phyloP scores from a whole-genome alignment of 1,139 yeast genomes.

The Zhuliangozyma parablackwelliae region DNA sequence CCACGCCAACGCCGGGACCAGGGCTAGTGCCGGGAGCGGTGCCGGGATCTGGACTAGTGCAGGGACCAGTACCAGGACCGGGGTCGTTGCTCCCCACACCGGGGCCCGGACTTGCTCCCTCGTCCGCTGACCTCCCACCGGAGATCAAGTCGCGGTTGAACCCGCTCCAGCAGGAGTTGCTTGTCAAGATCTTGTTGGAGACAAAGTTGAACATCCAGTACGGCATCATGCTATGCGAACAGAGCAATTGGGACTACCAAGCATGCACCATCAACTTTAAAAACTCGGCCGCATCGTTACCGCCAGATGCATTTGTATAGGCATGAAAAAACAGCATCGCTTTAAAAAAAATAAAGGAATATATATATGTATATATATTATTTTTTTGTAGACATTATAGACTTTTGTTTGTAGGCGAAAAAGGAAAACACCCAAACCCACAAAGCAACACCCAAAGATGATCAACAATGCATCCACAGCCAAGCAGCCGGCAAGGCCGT shows the following conservation, averaged over 20 bases:
- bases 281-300: slow-evolving; percentile 48
- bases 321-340: too few species aligned
- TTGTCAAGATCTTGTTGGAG: slow-evolving; percentile 62
- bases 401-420: too few species aligned
- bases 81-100: slow-evolving; percentile 8
- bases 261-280: slow-evolving; percentile 69
- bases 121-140: slow-evolving; percentile 42
- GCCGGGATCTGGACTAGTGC: not conserved
- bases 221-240: slow-evolving; percentile 81
- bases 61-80: too few species aligned
- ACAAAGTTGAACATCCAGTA: slow-evolving; percentile 77
- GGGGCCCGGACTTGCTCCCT: slow-evolving; percentile 26
- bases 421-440: too few species aligned
- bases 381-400: too few species aligned
- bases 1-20: slow-evolving; percentile 2
- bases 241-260: slow-evolving; percentile 79
- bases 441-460: too few species aligned
- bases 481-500: too few species aligned
- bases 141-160: slow-evolving; percentile 51
- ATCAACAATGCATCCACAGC: too few species aligned
- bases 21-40: not conserved
- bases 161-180: slow-evolving; percentile 58
- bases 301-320: slow-evolving; percentile 35
- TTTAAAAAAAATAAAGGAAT: too few species aligned
- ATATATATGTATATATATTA: too few species aligned